Base-by-base conservation (phyloP, 176 grass and related monocot species). In the Oryza glumipatula region DNA sequence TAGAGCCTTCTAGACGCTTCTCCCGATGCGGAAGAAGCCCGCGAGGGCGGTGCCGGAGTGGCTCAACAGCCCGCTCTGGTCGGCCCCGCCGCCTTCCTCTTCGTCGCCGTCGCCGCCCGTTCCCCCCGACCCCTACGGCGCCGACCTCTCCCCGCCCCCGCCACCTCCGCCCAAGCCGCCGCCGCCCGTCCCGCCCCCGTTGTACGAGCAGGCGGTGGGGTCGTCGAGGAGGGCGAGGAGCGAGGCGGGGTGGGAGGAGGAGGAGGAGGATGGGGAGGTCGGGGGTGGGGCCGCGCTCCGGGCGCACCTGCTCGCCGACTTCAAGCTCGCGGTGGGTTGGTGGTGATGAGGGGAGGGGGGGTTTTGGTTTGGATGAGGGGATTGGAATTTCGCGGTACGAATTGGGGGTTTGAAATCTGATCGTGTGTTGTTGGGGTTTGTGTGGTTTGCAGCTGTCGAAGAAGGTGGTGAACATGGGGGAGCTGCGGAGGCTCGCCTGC, bases 11-110 rank as follows among this genome's bases (percentile, higher is more conserved):
- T 17, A 24, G 78, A 83, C 78, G 44, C 33, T 72, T 43, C 17
- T 3, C 28, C 1, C 68, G 41, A 90, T 90, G 88, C 36, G 79
- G 88, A 87, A 86, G 87, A 83, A 88, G 67, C 2, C 56, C 2
- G 16, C 16, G 16, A 79, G 80, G 82, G 80, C 85, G 13, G 87
- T 91, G 49, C 96, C 96, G 61, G 89, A 95, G 51, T 98, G 96
- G 96, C 93, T 98, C 70, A 98, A 98, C 84, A 95, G 84, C 80
- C 93, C 93, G 17, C 77, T 98, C 54, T 98, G 96, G 96, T 86
- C 81, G 7, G 72, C 91, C 41, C 81, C 94, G 8, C 70, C 83
- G 33, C 82, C 84, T 6, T 21, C 80, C 12, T 3, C 84, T 6
- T 12, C 80, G 21, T 5, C 72, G 17, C 70, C 80, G 21, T 6